Conservation (phyloP, 2,329 filamentous ascomycete genomes). For the Fusarium veterinarium region DNA sequence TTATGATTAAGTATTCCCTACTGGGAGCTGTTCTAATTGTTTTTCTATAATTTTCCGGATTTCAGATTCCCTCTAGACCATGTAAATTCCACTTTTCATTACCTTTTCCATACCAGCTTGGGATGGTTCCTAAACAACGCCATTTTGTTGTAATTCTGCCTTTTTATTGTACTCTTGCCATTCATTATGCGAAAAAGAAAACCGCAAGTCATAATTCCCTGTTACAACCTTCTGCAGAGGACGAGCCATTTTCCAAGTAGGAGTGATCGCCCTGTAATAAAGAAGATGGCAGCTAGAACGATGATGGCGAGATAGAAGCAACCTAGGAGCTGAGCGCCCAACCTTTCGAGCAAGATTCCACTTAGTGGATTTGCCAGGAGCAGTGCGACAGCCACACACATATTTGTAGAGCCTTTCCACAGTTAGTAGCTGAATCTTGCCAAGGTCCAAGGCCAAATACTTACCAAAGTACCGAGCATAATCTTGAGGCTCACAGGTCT, state of each 20-base stretch:
- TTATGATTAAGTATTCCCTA: not conserved
- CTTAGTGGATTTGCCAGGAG: constrained; percentile 58
- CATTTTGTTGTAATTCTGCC: fast-evolving
- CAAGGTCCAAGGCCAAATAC: fast-evolving
- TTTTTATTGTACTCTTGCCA: not conserved
- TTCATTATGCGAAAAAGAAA: not conserved
- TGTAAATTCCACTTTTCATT: not conserved
- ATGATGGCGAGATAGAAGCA: constrained; percentile 58
- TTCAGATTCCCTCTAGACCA: too few relatives aligned
- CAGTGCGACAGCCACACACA: constrained; percentile 57
- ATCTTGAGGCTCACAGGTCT: constrained; percentile 56
- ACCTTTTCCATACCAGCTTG: fast-evolving
- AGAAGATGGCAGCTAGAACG: constrained; percentile 47
- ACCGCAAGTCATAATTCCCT: fast-evolving
- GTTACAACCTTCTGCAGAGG: not conserved
- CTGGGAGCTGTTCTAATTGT: not conserved
- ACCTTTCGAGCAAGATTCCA: constrained; percentile 56
- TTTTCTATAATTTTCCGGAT: too few relatives aligned
- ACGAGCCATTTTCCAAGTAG: constrained; percentile 8
- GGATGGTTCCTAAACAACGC: fast-evolving
- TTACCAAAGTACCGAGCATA: constrained; percentile 55
- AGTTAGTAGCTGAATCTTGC: fast-evolving
- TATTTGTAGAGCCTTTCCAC: constrained; percentile 55
- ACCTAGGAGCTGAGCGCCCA: constrained; percentile 55
- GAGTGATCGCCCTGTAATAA: constrained; percentile 32